These are phyloP conservation scores for Suillus americanus DNA, from an alignment of 768 basidiomycete genomes.

Conservation along the genomic window DNA sequence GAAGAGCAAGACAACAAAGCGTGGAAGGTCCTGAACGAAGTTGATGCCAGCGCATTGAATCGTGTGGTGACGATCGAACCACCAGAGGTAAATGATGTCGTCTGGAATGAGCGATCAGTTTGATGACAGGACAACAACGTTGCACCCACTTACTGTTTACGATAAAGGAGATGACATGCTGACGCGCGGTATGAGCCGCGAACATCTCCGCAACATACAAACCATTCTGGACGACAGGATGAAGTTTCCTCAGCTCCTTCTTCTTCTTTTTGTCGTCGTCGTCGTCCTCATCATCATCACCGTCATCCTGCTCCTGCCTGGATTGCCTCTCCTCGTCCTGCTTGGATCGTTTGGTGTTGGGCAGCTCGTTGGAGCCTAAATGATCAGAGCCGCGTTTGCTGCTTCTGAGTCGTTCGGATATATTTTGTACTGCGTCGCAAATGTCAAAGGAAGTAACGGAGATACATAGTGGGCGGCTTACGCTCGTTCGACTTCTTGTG, in stretches of 20 bases:
- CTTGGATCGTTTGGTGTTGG: not conserved
- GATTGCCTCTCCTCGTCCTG: not conserved
- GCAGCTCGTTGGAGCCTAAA: not conserved
- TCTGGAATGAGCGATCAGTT: not conserved
- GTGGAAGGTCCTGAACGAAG: conserved; percentile 5
- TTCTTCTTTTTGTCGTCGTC: not conserved
- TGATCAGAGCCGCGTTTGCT: not conserved
- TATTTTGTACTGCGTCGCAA: not conserved
- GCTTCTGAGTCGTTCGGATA: not conserved
- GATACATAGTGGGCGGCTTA: not conserved
- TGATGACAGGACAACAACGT: not conserved
- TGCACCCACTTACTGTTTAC: not conserved
- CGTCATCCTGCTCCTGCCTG: conserved; percentile 9
- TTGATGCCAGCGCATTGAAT: conserved; percentile 6
- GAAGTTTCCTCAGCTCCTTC: not conserved
- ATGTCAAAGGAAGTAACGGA: not conserved
- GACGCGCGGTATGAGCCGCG: not conserved
- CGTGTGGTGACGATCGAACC: not conserved
- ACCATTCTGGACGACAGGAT: not conserved
- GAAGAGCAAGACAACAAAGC: conserved; percentile 2
- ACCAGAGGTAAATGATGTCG: not conserved
- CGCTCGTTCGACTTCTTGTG: not conserved
- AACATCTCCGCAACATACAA: not conserved
- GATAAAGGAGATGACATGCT: not conserved
- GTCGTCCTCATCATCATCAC: not conserved